Base-by-base conservation (phyloP, 176 grass and related monocot genomes). In the Poa pratensis region DNA sequence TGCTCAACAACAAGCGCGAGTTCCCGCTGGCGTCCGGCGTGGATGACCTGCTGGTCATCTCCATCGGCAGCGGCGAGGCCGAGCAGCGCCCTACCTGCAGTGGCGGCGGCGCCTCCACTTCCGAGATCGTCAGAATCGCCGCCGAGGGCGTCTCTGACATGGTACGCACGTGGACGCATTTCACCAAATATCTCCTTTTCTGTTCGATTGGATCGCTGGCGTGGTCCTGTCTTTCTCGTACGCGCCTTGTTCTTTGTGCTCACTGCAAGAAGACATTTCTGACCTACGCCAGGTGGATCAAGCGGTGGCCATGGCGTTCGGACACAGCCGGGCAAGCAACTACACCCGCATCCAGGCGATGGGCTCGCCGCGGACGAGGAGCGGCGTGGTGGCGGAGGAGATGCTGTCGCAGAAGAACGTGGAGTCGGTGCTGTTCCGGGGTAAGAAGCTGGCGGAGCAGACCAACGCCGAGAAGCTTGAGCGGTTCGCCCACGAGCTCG, bases 231-330 rank as follows among this genome's bases (percentile, higher is more conserved):
- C 34, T 46, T 27, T 49, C 46, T 49, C 2, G 46, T 3, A 27
- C 10, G 20, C 68, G 0, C 76, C 84, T 69, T 53, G 48, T 76
- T 88, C 61, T 71, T 23, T 63, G 73, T 46, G 55, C 82, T 84
- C 67, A n/a, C 52, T 0, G 52, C 71, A 23, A 71, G 32, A 5
- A 4, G 43, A 80, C 48, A 10, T 27, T 24, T 18, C 27, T 46
- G 67, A 64, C 43, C 53, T 1, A 0, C 64, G 32, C 5, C 82
- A 98, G 95, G 95, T 99, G 84, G 97, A 99, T 87, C 94, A 96
- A 78, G 92, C 97, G 17, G 94, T 99, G 70, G 91, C 94, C 65
- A 99, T 91, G 97, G 97, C 97, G 61, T 99, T 99, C 64, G 97
- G 97, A 71, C 86, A 92, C 60, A 90, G 81, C 71, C 91, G 92